Evolutionary conservation across 2,329 filamentous ascomycete genomes (phyloP).

Genomic region (Metarhizium humberi): DNA sequence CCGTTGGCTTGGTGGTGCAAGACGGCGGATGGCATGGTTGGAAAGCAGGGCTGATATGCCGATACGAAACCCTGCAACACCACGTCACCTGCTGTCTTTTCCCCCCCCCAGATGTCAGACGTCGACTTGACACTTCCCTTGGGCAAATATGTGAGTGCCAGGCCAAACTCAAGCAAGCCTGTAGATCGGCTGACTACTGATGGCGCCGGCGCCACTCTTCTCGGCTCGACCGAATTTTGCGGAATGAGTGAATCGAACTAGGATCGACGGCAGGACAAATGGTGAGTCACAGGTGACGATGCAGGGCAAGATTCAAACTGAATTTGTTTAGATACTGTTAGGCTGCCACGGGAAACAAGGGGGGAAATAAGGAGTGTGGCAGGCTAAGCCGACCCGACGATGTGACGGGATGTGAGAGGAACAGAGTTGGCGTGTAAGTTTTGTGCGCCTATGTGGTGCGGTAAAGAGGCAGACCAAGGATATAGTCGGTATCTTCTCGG

Average conservation of each 20-base stretch:
- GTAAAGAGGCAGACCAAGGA: too few species aligned
- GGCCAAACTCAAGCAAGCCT: too few species aligned
- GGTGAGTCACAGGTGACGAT: constrained; percentile 1
- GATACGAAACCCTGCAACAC: background rate
- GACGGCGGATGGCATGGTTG: constrained; percentile 4
- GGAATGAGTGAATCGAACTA: background rate
- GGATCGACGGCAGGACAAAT: background rate
- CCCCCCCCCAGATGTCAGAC: too few species aligned
- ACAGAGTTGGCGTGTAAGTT: background rate
- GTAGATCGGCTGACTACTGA: background rate
- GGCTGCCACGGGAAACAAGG: too few species aligned
- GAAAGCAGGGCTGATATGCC: background rate
- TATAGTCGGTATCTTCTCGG: too few species aligned
- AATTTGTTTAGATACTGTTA: background rate
- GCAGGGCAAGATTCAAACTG: background rate
- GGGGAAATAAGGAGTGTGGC: too few species aligned
- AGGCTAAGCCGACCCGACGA: background rate
- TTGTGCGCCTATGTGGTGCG: background rate
- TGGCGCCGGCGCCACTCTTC: background rate
- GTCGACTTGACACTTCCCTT: too few species aligned
- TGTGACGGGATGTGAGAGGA: background rate
- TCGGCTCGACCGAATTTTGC: background rate
- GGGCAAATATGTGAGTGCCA: too few species aligned
- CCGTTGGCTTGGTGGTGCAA: background rate
- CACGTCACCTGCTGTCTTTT: background rate